phyloP scores from a whole-genome alignment of 306 rosid species.

The Trifolium repens region DNA sequence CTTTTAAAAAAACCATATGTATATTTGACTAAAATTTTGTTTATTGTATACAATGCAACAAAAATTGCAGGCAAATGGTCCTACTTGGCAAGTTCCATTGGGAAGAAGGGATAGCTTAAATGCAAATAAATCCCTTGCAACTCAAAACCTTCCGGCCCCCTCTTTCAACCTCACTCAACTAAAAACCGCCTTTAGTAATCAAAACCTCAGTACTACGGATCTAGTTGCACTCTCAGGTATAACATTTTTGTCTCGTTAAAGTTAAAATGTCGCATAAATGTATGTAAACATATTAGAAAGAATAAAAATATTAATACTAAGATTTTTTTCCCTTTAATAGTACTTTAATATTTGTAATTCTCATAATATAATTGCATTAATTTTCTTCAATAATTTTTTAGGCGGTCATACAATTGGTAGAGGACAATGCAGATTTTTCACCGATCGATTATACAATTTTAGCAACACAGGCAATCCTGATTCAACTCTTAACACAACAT shows the following conservation, averaged over 20 bases:
- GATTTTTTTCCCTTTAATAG: no score
- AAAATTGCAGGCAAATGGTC: slow-evolving; percentile 53
- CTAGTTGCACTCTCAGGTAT: slow-evolving; percentile 69
- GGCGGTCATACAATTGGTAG: slow-evolving; percentile 58
- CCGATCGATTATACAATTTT: slow-evolving; percentile 42
- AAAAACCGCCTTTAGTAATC: neutral
- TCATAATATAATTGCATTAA: neutral
- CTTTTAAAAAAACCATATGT: neutral
- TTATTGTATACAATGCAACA: neutral
- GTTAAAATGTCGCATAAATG: neutral
- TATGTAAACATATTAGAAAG: neutral
- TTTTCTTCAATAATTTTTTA: neutral
- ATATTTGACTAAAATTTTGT: neutral
- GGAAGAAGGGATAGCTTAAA: slow-evolving; percentile 67
- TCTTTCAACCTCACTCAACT: slow-evolving; percentile 24
- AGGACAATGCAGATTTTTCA: slow-evolving; percentile 40
- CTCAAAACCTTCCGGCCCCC: slow-evolving; percentile 48
- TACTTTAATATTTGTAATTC: no score
- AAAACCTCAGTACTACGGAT: slow-evolving; percentile 49
- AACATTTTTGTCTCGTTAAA: neutral
- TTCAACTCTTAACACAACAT: slow-evolving; percentile 45
- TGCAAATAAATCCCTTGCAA: slow-evolving; percentile 48
- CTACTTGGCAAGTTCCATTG: slow-evolving; percentile 51
- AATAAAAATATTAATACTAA: neutral
- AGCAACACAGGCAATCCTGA: slow-evolving; percentile 39